Base-by-base conservation (phyloP, 208 protist species). In the Crithidia fasciculata region DNA sequence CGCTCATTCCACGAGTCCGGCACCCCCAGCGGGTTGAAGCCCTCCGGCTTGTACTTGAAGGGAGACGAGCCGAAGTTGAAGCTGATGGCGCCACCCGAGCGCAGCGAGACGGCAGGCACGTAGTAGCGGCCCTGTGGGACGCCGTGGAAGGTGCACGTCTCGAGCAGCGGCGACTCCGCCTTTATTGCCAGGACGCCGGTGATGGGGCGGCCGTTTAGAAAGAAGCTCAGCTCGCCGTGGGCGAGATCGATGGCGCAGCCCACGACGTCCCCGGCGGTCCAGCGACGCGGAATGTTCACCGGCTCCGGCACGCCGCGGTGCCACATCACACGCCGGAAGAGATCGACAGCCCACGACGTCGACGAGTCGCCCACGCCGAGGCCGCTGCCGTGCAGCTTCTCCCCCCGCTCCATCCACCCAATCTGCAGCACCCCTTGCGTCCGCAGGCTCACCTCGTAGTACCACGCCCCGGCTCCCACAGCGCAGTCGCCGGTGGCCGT, bases 401-500 rank as follows among this genome's bases (percentile, higher is more conserved):
- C 80, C 12, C 72, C 55, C 44, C 70, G 80, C 41, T 84, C 76
- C 59, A 84, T 76, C 93, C 94, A 98, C 49, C 94, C 94, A 63
- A 98, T 88, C 77, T 98, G 94, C 88, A 97, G 94, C 41, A 98
- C 83, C 16, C 94, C 94, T 62, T 98, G 94, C 19, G 90, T 91
- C 41, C 81, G 83, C 60, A 98, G 74, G 18, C 87, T 93, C 60
- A 97, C 89, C 79, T 98, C 94, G 76, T 94, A 98, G 78, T 97
- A 98, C 94, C 94, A 98, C 43, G 71, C 74, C 47, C 91, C 92
- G 43, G 86, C 89, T 12, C 76, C 64, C 43, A 97, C 94, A 9
- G 72, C 81, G 80, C 91, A 95, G 71, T 98, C 87, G 44, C 90
- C 90, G 45, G 62, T 65, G 45, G 95, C 85, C 9, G 90, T 97